Evolutionary conservation across 2,329 filamentous ascomycete genomes (phyloP), one percentile per base, ranked within the genome.

Genomic region (Cryphonectria naterciae): DNA sequence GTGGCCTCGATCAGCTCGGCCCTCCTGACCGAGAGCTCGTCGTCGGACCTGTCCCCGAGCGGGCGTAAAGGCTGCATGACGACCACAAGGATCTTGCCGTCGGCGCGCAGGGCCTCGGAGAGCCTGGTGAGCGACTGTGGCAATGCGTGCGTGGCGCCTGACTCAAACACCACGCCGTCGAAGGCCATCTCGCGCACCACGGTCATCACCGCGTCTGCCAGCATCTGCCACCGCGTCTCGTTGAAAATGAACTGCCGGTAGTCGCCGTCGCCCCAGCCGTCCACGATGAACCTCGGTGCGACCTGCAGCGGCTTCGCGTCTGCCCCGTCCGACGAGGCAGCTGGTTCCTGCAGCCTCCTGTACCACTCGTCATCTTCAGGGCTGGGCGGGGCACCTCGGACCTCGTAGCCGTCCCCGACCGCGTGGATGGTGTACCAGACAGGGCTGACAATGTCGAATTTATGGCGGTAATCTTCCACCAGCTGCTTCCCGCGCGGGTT

Each of bases 401-500:
- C 72, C 35, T 69, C 62, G 65, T 75, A 75, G 15, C 54, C 39
- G n/a, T 71, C 66, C 43, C 72, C 68, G 19, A 61, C 54, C 1
- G 73, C 70, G 63, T 74, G 73, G 41, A 75, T 66, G 13, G 74
- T 75, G 52, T 75, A 75, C 74, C 74, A 75, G 25, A 75, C 74
- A 1, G 74, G 74, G 37, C 70, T 70, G 60, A 75, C 65, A 7
- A 75, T 74, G 63, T 75, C 74, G n/a, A 75, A 74, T 37, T 73
- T 75, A 1, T 68, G 41, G 4, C 73, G 69, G 62, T 74, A 70
- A 46, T 74, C 70, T 52, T 75, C 74, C 19, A 75, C 73, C 28
- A 75, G 68, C 62, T 74, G 63, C 49, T 71, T 74, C 35, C 74
- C 74, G 10, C 74, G 74, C 32, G 70, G 39, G 70, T 75, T 74